These are phyloP conservation scores for Leccinum variicolor DNA, from an alignment of 768 basidiomycete species.

Conservation along the genomic window DNA sequence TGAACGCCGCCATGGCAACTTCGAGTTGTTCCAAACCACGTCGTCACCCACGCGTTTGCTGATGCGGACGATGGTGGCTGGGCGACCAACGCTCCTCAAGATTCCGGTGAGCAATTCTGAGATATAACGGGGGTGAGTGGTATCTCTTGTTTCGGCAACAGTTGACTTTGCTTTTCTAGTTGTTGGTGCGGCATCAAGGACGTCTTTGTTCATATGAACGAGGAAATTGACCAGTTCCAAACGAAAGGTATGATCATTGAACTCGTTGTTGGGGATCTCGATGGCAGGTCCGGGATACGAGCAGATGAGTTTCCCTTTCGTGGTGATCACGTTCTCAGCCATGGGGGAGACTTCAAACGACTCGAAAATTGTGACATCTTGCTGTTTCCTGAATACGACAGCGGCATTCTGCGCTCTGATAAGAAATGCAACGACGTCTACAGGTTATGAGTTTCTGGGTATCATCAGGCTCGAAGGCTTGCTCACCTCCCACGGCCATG, in stretches of 20 bases:
- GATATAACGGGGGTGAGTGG: not conserved
- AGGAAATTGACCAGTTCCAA: slow-evolving; percentile 37
- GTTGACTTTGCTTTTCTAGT: not conserved
- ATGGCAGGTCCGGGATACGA: not conserved
- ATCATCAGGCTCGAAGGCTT: not conserved
- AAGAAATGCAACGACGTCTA: slow-evolving; percentile 30
- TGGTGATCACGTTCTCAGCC: slow-evolving; percentile 5
- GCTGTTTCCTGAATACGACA: not conserved
- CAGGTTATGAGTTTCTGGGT: not conserved
- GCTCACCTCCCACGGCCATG: slow-evolving; percentile 9
- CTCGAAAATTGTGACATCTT: slow-evolving; percentile 23
- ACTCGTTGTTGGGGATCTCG: not conserved
- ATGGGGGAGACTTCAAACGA: slow-evolving; percentile 41
- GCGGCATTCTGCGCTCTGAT: not conserved
- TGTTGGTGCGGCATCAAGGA: slow-evolving; percentile 33
- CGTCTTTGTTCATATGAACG: slow-evolving; percentile 26
- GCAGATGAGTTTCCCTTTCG: not conserved
- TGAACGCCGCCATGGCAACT: slow-evolving; percentile 45
- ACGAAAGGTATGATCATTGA: slow-evolving; percentile 19
- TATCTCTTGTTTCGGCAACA: not conserved
- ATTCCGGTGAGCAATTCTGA: slow-evolving; percentile 41
- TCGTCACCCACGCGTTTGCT: slow-evolving; percentile 41
- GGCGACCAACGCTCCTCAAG: slow-evolving; percentile 31
- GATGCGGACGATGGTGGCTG: slow-evolving; percentile 20
- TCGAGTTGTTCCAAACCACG: slow-evolving; percentile 11